Evolutionary conservation across 2,329 filamentous ascomycete species (phyloP).

Genomic region (Blastomyces gilchristii): DNA sequence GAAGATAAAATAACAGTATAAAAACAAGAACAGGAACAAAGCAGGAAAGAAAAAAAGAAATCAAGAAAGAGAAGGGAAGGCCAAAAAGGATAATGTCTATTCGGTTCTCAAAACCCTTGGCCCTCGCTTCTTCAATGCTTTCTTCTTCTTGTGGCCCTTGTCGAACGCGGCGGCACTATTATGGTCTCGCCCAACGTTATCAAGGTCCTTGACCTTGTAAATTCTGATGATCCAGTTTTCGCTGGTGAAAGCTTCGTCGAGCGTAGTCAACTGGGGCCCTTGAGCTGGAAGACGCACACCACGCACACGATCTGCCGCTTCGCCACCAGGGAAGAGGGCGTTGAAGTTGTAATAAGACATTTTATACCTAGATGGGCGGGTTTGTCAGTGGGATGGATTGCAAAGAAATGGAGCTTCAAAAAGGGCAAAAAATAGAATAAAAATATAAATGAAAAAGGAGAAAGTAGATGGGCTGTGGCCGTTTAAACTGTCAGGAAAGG

Average conservation of each 20-base stretch:
- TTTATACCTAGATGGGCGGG: slow-evolving; percentile 68
- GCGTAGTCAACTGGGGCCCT: slow-evolving; percentile 71
- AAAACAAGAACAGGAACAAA: not conserved
- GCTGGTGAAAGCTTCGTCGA: slow-evolving; percentile 96
- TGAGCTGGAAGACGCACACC: slow-evolving; percentile 68
- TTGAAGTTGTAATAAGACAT: slow-evolving; percentile 99
- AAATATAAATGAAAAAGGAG: not conserved
- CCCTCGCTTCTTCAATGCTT: slow-evolving; percentile 34
- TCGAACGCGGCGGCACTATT: slow-evolving; percentile 48
- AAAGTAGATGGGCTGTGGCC: too few species aligned
- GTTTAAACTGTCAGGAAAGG: not conserved
- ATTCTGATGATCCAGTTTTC: slow-evolving; percentile 99
- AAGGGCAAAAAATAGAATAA: not conserved
- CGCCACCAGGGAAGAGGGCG: slow-evolving; percentile 78
- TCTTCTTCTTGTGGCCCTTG: slow-evolving; percentile 44
- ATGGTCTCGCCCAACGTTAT: slow-evolving; percentile 90
- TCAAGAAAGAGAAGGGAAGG: not conserved
- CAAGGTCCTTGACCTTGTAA: slow-evolving; percentile 98
- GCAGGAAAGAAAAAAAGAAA: not conserved
- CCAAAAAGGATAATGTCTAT: slow-evolving; percentile 5
- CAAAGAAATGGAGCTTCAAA: not conserved
- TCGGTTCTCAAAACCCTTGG: slow-evolving; percentile 34
- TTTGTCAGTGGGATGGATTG: slow-evolving; percentile 17
- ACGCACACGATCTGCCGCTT: slow-evolving; percentile 84
- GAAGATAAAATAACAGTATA: not conserved